A percentile compares a stretch with the other conserved stretches of the same genome.
phyloP scores from a whole-genome alignment of 2,329 filamentous ascomycete species.

The Paecilomyces sp. region DNA sequence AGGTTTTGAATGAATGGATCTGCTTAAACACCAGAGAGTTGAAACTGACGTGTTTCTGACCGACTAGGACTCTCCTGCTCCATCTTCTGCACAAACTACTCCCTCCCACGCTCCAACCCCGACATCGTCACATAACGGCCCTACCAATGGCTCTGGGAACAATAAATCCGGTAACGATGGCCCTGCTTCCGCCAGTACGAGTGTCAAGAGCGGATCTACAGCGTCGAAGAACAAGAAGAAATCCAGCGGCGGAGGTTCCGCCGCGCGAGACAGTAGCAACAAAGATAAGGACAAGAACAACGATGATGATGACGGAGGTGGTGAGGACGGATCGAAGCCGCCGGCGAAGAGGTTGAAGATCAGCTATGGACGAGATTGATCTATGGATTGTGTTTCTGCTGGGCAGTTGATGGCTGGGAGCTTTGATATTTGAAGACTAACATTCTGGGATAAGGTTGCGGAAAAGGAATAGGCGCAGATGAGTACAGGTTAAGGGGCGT shows the following conservation, averaged over 20 bases:
- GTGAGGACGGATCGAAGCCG: constrained; percentile 25
- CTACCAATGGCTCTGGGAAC: constrained; percentile 10
- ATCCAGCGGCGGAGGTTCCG: constrained; percentile 11
- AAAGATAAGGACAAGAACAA: constrained; percentile 22
- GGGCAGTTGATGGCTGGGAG: neutral
- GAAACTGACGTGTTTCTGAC: neutral
- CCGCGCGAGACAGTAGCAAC: constrained; percentile 14
- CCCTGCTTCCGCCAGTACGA: constrained; percentile 16
- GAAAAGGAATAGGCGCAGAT: neutral
- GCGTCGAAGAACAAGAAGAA: constrained; percentile 38
- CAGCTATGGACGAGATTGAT: constrained; percentile 36
- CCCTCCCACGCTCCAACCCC: constrained; percentile 41
- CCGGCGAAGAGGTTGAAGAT: constrained; percentile 39
- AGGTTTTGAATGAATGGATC: neutral
- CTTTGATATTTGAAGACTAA: neutral
- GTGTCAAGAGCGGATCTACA: constrained; percentile 22
- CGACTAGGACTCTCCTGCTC: constrained; percentile 34
- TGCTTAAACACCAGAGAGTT: neutral
- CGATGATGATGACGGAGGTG: constrained; percentile 20
- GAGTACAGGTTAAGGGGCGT: neutral
- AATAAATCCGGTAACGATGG: constrained; percentile 19
- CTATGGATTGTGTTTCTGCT: constrained; percentile 1
- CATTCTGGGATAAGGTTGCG: neutral
- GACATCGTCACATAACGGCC: constrained; percentile 28
- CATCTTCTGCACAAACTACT: constrained; percentile 39